Base-by-base conservation (phyloP, 2,329 filamentous ascomycete species). In the Cadophora malorum region DNA sequence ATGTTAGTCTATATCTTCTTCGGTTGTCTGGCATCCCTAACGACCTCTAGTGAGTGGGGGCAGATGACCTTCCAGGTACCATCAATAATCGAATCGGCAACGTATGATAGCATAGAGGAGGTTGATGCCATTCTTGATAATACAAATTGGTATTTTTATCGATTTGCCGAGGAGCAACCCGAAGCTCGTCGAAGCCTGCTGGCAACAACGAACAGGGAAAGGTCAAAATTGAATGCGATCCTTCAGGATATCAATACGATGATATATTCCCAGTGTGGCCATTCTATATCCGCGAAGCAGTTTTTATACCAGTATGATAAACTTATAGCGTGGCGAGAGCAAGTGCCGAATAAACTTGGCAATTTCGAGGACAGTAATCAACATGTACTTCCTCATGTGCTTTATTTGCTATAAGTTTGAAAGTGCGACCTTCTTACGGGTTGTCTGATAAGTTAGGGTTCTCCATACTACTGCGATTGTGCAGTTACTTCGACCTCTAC, bases 331-430 rank as follows among this genome's bases (percentile, higher is more conserved):
- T 79, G 78, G 78, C 68, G 70, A 33, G 66, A 74, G 16, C 56
- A 72, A 2, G 69, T 79, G 28, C 76, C 76, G n/a, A 33, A 23
- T 10, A 25, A 33, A 3, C 71, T 79, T 52, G 70, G 63, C 9
- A 67, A 74, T 23, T 65, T 74, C 31, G 71, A 76, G 3, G 65
- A 41, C 4, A 70, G 70, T 14, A 69, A 69, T 5, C 60, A 64
- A 38, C 71, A 72, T 63, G 66, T 70, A 16, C 69, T 78, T 56
- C 77, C 78, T 9, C 77, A 79, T 73, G 72, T 77, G 14, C 63
- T 79, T 12, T 77, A 73, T 52, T 68, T 79, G 25, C 66, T 77
- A 77, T 79, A 73, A 67, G 77, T 71, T 10, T 60, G 35, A 52
- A 28, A 28, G 28, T 41, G 12, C 9, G 12, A 10, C 45, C 33